A percentile compares a stretch with the other conserved stretches of the same genome.
These are phyloP conservation scores for Sarcodon sp. DNA, from an alignment of 768 basidiomycete genomes.

Conservation along the genomic window DNA sequence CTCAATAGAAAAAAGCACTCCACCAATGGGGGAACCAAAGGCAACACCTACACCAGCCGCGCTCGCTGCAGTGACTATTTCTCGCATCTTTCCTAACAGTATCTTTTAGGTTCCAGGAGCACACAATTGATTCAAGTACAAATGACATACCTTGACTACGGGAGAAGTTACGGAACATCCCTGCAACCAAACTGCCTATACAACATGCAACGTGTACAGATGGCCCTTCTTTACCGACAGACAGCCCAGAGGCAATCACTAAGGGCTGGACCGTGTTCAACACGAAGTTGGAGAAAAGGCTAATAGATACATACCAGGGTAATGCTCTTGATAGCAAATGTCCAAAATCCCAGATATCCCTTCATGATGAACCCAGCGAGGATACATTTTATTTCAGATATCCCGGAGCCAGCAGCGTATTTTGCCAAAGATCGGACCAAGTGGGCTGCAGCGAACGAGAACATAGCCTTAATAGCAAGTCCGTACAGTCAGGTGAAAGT, in stretches of 20 bases:
- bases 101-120: not conserved
- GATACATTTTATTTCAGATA: conserved; percentile 94
- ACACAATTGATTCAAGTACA: not conserved
- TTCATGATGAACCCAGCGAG: conserved; percentile 90
- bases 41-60: conserved; percentile 97
- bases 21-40: conserved; percentile 94
- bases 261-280: conserved; percentile 16
- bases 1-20: conserved; percentile 50
- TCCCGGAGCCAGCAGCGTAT: conserved; percentile 89
- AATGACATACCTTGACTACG: conserved; percentile 65
- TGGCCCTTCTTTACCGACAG: conserved; percentile 71
- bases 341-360: conserved; percentile 87
- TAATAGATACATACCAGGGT: conserved; percentile 43
- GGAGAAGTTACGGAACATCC: conserved; percentile 83
- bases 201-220: conserved; percentile 93
- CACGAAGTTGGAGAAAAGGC: not conserved
- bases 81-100: conserved; percentile 71
- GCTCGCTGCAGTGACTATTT: conserved; percentile 90
- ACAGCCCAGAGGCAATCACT: conserved; percentile 85
- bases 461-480: conserved; percentile 39
- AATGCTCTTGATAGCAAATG: conserved; percentile 80
- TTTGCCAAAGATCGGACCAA: conserved; percentile 82
- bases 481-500: not conserved
- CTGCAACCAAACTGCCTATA: conserved; percentile 85
- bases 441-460: conserved; percentile 81